Conservation (phyloP, 2,329 filamentous ascomycete genomes). For the Stagonosporopsis vannaccii region DNA sequence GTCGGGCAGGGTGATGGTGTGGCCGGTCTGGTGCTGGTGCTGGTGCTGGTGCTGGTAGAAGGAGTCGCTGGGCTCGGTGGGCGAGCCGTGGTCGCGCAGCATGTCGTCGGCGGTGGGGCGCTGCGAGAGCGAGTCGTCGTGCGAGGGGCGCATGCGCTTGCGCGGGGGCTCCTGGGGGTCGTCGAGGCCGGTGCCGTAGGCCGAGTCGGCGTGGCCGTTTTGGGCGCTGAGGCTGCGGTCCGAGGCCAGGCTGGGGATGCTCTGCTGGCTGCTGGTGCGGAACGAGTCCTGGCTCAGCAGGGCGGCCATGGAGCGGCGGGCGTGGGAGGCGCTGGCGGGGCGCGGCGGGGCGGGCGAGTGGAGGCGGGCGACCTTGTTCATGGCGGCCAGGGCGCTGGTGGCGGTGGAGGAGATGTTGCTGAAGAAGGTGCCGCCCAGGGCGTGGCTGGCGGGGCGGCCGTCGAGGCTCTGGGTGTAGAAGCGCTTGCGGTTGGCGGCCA, state of each 20-base stretch:
- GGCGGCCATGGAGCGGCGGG: constrained; percentile 73
- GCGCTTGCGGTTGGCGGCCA: constrained; percentile 89
- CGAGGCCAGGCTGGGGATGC: constrained; percentile 70
- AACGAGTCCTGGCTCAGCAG: constrained; percentile 68
- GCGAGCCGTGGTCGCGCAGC: constrained; percentile 68
- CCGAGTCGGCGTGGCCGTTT: constrained; percentile 65
- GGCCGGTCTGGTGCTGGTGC: constrained; percentile 53
- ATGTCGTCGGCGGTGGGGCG: constrained; percentile 57
- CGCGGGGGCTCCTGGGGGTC: constrained; percentile 78
- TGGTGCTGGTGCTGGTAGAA: constrained; percentile 60
- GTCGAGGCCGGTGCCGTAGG: constrained; percentile 65
- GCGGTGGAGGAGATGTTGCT: constrained; percentile 95
- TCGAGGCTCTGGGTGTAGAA: constrained; percentile 83
- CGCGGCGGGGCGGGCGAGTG: constrained; percentile 79
- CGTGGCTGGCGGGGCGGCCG: constrained; percentile 67
- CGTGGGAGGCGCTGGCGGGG: constrained; percentile 66
- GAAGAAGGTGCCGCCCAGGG: constrained; percentile 86
- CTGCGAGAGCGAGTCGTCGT: constrained; percentile 50
- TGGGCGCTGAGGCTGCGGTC: constrained; percentile 73
- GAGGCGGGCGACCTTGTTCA: constrained; percentile 89
- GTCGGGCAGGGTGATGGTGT: constrained; percentile 54
- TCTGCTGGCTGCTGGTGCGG: constrained; percentile 82
- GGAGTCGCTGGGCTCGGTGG: constrained; percentile 81
- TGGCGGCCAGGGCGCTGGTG: constrained; percentile 90
- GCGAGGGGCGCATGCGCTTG: constrained; percentile 70